phyloP scores from a whole-genome alignment of 2,329 filamentous ascomycete genomes.

The Fusarium acutatum region DNA sequence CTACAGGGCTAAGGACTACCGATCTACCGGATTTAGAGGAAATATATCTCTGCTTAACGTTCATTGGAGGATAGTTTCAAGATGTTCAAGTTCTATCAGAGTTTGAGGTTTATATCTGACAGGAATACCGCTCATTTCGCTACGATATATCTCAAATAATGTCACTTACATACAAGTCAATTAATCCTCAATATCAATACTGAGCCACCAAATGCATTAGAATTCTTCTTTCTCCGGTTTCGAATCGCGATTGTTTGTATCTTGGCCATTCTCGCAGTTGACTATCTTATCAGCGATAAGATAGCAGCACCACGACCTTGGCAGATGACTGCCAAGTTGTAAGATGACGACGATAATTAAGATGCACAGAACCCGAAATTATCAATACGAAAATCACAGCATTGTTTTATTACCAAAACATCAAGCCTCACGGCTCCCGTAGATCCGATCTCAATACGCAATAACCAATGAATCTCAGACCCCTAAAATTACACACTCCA shows the following conservation, averaged over 20 bases:
- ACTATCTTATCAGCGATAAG: background rate
- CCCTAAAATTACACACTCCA: background rate
- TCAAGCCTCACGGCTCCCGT: background rate
- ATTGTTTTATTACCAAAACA: background rate
- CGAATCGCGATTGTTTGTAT: too few species aligned
- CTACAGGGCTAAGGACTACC: background rate
- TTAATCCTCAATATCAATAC: accelerated
- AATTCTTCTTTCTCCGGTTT: background rate
- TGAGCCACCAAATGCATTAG: accelerated
- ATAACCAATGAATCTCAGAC: background rate
- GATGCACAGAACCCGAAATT: background rate
- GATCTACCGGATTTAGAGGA: background rate
- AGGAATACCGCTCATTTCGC: background rate
- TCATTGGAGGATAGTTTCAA: background rate
- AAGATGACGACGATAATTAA: background rate
- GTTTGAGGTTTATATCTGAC: background rate
- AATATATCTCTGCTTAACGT: background rate
- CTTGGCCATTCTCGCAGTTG: too few species aligned
- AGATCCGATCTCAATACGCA: background rate
- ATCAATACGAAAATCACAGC: background rate
- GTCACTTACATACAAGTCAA: accelerated
- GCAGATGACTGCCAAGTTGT: background rate
- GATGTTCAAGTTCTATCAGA: background rate
- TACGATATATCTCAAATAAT: accelerated
- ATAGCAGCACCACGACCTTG: background rate